Evolutionary conservation across 2,329 filamentous ascomycete genomes (phyloP), one percentile per base, ranked within the genome.

Genomic region (Aspergillus sp.): DNA sequence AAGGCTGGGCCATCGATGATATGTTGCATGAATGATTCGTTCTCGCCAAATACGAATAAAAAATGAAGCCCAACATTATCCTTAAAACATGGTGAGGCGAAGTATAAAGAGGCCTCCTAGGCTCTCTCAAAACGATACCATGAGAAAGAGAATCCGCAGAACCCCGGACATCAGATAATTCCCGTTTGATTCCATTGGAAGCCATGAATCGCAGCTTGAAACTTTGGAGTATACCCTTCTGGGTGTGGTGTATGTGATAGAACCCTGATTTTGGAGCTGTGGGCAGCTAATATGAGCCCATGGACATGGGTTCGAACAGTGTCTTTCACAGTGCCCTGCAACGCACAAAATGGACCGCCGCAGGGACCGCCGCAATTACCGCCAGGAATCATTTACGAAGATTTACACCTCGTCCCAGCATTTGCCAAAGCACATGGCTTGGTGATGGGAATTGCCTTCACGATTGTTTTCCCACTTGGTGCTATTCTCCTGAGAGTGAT

Each of bases 371-470:
- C 45, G 11, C 35, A 51, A 24, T 41, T 55, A 35, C 43, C 43
- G 12, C 37, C 46, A 11, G n/a, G 24, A 15, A 54, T 56, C 37
- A 58, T 61, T 24, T 59, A 54, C 21, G 54, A 66, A 52, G 62
- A 66, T 39, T 31, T 66, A 14, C 60, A 52, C 24, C 52, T 64
- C 8, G 58, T 64, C 11, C 60, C 63, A 6, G 37, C 19, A 21
- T 57, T 53, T 31, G 62, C 61, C 9, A 63, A 57, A 52, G 62
- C 65, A 4, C 68, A 71, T 55, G 68, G 68, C 0, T 50, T 69
- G 17, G 52, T 67, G 15, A 70, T 70, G 55, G 58, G 64, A 0
- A 21, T 70, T 23, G 64, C 68, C 9, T 71, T 70, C 60, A 66
- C 64, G 4, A 48, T 71, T 8, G 61, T 70, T 37, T 59, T 70